These are phyloP conservation scores for Vaccinium vitisidaea DNA, from an alignment of 148 eudicot species.

Conservation along the genomic window DNA sequence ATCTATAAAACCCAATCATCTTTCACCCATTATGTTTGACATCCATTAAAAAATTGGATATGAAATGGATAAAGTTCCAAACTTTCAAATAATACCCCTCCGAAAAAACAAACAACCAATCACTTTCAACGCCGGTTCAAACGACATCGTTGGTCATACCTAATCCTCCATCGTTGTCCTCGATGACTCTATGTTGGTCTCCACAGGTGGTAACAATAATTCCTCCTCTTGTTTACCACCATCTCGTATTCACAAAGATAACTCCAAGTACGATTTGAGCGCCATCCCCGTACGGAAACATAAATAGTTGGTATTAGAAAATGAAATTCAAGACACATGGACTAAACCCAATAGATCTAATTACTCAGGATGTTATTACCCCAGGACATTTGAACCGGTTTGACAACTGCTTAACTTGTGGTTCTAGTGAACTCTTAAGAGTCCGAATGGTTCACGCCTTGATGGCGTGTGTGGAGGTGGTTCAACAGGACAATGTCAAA, in stretches of 20 bases:
- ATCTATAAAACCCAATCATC: too few species aligned
- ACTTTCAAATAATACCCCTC: too few species aligned
- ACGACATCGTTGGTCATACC: background rate
- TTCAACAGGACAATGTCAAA: slow-evolving; percentile 48
- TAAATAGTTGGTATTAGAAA: background rate
- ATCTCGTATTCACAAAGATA: slow-evolving; percentile 26
- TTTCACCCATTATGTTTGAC: too few species aligned
- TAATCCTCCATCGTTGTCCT: background rate
- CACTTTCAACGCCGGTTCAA: slow-evolving; percentile 20
- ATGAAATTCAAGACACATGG: slow-evolving; percentile 10
- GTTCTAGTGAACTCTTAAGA: slow-evolving; percentile 73
- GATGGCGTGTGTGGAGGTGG: slow-evolving; percentile 88
- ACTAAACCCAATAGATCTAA: slow-evolving; percentile 23
- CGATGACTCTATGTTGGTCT: background rate
- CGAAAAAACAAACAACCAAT: too few species aligned
- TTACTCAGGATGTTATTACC: background rate
- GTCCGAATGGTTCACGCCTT: slow-evolving; percentile 70
- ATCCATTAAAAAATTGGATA: too few species aligned
- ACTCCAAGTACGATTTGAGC: slow-evolving; percentile 60
- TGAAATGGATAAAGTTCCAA: too few species aligned
- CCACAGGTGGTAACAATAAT: slow-evolving; percentile 17
- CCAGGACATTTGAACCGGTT: slow-evolving; percentile 9
- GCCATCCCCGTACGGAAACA: slow-evolving; percentile 63
- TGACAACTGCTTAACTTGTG: slow-evolving; percentile 31
- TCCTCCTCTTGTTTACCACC: background rate